These are phyloP conservation scores for Phytophthora cajani DNA, from an alignment of 352 stramenopile genomes.

Conservation along the genomic window DNA sequence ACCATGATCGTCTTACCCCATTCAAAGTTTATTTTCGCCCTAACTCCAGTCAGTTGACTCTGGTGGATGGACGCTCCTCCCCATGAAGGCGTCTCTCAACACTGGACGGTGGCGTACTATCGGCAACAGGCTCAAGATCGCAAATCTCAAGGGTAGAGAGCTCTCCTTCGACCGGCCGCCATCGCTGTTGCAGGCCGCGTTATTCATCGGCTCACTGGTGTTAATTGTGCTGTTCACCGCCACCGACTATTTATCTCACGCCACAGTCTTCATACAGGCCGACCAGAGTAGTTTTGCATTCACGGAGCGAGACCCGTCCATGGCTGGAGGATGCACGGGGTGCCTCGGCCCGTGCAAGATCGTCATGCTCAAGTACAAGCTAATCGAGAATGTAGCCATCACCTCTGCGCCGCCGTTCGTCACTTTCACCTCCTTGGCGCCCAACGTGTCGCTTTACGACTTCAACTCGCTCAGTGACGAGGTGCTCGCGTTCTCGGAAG, in stretches of 20 bases:
- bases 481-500: slow-evolving; percentile 17
- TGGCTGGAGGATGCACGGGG: slow-evolving; percentile 23
- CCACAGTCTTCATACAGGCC: slow-evolving; percentile 27
- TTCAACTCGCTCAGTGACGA: slow-evolving; percentile 29
- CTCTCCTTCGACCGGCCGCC: slow-evolving; percentile 9
- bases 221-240: slow-evolving; percentile 14
- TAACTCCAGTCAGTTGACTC: neutral
- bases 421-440: slow-evolving; percentile 13
- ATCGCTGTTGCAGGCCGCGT: slow-evolving; percentile 15
- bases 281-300: slow-evolving; percentile 29
- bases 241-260: slow-evolving; percentile 21
- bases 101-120: slow-evolving; percentile 15
- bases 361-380: slow-evolving; percentile 29
- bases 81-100: neutral
- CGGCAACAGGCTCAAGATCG: slow-evolving; percentile 7
- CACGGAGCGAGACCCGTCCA: slow-evolving; percentile 23
- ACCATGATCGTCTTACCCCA: neutral
- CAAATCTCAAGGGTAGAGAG: slow-evolving; percentile 5
- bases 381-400: slow-evolving; percentile 12
- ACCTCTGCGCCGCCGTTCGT: slow-evolving; percentile 24
- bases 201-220: slow-evolving; percentile 13
- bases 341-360: slow-evolving; percentile 28
- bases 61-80: neutral
- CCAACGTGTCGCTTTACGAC: slow-evolving; percentile 20
- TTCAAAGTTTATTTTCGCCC: neutral